A percentile compares a stretch with the other conserved stretches of the same genome.
These are phyloP conservation scores for Liquidambar formosana DNA, from an alignment of 164 flowering plant species.

Conservation along the genomic window DNA sequence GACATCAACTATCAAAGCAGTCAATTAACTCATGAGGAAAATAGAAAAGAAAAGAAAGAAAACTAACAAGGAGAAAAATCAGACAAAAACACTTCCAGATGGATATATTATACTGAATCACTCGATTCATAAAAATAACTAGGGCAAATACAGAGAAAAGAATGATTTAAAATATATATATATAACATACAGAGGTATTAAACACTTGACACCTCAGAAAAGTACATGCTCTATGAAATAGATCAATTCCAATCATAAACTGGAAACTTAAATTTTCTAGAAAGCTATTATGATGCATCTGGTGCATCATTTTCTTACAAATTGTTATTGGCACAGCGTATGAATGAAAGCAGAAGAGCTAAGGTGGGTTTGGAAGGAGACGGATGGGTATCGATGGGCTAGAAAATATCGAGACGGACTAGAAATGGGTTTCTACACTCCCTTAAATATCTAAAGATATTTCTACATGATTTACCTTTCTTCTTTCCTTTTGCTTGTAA, in stretches of 20 bases:
- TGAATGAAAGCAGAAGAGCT: neutral
- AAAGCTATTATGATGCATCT: neutral
- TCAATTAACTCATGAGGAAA: no score
- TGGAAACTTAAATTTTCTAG: neutral
- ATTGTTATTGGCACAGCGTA: constrained; percentile 11
- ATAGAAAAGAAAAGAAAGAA: no score
- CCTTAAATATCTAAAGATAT: neutral
- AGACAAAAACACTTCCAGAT: no score
- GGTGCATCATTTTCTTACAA: constrained; percentile 5
- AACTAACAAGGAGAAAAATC: no score
- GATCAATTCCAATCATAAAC: no score
- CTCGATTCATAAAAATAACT: no score
- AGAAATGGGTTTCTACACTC: neutral
- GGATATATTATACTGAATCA: no score
- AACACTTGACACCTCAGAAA: no score
- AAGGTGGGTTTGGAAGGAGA: neutral
- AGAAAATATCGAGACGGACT: neutral
- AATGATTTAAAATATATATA: neutral
- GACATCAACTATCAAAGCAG: no score
- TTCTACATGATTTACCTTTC: neutral
- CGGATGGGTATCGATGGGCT: constrained; percentile 1
- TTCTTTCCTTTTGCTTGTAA: constrained; percentile 28
- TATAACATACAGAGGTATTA: no score
- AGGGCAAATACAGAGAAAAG: neutral
- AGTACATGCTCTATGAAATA: no score